phyloP scores from a whole-genome alignment of 306 rosid genomes.

The Biancaea sappan region DNA sequence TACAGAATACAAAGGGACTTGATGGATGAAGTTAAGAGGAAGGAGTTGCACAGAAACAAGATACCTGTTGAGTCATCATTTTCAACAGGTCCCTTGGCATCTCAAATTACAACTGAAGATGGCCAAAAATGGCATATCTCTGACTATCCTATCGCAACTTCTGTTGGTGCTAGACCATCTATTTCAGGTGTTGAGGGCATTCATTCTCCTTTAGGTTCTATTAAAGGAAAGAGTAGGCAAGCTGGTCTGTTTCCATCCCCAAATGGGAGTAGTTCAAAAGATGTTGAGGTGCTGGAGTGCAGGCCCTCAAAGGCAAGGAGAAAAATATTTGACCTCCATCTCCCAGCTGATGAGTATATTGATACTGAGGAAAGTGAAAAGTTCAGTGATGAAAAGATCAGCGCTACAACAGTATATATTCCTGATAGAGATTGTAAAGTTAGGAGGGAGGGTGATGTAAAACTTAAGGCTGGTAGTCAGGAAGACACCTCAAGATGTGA shows the following conservation, averaged over 20 bases:
- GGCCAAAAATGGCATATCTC: constrained; percentile 62
- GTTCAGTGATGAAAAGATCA: constrained; percentile 58
- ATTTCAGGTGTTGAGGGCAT: constrained; percentile 65
- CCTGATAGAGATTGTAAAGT: constrained; percentile 47
- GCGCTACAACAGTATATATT: constrained; percentile 44
- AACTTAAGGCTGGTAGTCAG: constrained; percentile 42
- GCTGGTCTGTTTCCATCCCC: constrained; percentile 56
- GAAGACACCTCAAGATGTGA: constrained; percentile 53
- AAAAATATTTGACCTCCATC: constrained; percentile 85
- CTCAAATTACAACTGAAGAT: constrained; percentile 67
- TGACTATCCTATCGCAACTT: constrained; percentile 54
- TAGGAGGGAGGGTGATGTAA: constrained; percentile 44
- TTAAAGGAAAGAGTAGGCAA: constrained; percentile 54
- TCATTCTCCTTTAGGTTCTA: constrained; percentile 62
- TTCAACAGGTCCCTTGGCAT: constrained; percentile 61
- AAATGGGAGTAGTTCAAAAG: constrained; percentile 62
- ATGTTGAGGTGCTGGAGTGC: constrained; percentile 67
- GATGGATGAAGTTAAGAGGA: constrained; percentile 77
- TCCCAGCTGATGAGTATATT: constrained; percentile 80
- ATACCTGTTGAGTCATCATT: constrained; percentile 63
- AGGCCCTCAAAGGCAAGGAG: constrained; percentile 81
- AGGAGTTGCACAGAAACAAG: constrained; percentile 56
- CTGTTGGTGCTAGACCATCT: constrained; percentile 51
- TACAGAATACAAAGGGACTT: constrained; percentile 86
- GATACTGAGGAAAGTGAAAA: constrained; percentile 89